phyloP scores from a whole-genome alignment of 2,329 filamentous ascomycete species.

The Cucurbitaria berberidis region DNA sequence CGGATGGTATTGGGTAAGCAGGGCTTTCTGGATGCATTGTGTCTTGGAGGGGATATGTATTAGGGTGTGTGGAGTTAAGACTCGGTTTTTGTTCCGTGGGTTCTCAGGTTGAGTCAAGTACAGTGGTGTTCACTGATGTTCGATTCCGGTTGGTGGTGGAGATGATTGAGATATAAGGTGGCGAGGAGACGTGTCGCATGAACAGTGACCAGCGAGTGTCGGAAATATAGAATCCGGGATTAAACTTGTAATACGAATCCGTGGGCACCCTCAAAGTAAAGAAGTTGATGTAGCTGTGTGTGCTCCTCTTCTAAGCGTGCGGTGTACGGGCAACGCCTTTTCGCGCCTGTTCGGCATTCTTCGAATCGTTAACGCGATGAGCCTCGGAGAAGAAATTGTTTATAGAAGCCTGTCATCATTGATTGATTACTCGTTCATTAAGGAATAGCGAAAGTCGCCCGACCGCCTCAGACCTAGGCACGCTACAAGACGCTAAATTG shows the following conservation, averaged over 20 bases:
- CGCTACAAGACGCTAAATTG: neutral
- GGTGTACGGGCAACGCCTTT: neutral
- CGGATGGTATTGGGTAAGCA: slow-evolving; percentile 1
- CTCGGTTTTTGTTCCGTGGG: neutral
- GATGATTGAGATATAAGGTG: neutral
- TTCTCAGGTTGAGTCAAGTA: neutral
- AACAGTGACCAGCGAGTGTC: neutral
- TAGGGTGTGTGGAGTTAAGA: neutral
- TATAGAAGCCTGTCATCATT: neutral
- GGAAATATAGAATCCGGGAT: neutral
- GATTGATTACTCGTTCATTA: neutral
- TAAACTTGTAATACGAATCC: neutral
- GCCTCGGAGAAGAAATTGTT: neutral
- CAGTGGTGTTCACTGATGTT: neutral
- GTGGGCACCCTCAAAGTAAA: neutral
- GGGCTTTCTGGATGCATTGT: neutral
- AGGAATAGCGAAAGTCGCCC: neutral
- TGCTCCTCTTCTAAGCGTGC: neutral
- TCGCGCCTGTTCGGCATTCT: neutral
- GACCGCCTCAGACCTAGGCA: neutral
- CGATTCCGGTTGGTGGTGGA: neutral
- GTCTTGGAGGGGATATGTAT: neutral
- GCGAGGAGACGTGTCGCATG: neutral
- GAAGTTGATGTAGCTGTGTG: neutral
- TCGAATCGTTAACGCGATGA: too few species aligned